Percentiles rank a stretch among this genome's conserved stretches.
phyloP scores from a whole-genome alignment of 768 basidiomycete species.

The Boletus bicolor region DNA sequence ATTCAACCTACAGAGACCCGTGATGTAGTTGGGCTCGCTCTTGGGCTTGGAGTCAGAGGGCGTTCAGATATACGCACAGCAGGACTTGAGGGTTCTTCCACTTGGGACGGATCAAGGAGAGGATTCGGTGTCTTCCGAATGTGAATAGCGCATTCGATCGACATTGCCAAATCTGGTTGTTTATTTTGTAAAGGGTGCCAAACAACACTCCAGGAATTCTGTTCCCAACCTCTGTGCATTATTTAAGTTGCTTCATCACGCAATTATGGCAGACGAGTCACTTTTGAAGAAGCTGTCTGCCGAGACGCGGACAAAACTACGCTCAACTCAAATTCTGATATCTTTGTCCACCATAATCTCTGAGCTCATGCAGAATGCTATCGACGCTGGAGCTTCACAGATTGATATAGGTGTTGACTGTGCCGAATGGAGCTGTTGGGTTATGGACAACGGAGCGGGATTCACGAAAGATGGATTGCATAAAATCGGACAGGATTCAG shows the following conservation, averaged over 20 bases:
- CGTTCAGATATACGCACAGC: constrained; percentile 17
- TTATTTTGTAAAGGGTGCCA: constrained; percentile 22
- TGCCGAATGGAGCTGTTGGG: constrained; percentile 79
- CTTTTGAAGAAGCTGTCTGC: constrained; percentile 45
- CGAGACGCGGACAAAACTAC: constrained; percentile 65
- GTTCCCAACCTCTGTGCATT: neutral
- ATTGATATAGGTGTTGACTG: constrained; percentile 74
- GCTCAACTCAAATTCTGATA: constrained; percentile 82
- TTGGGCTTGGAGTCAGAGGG: constrained; percentile 68
- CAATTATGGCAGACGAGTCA: constrained; percentile 20
- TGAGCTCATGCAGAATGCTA: constrained; percentile 86
- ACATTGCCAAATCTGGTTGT: constrained; percentile 27
- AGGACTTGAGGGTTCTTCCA: constrained; percentile 20
- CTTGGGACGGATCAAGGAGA: constrained; percentile 68
- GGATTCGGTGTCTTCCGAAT: constrained; percentile 93
- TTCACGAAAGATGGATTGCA: constrained; percentile 60
- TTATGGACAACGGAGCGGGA: constrained; percentile 82
- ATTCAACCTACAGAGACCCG: constrained; percentile 87
- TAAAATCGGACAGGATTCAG: constrained; percentile 48
- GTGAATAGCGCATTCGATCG: constrained; percentile 41
- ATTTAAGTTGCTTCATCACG: neutral
- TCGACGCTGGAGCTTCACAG: constrained; percentile 72
- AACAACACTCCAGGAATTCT: constrained; percentile 14
- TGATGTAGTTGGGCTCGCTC: constrained; percentile 82
- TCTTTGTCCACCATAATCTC: constrained; percentile 76